Conservation (phyloP, 176 grass and related monocot genomes). For the Phoenix dactylifera region DNA sequence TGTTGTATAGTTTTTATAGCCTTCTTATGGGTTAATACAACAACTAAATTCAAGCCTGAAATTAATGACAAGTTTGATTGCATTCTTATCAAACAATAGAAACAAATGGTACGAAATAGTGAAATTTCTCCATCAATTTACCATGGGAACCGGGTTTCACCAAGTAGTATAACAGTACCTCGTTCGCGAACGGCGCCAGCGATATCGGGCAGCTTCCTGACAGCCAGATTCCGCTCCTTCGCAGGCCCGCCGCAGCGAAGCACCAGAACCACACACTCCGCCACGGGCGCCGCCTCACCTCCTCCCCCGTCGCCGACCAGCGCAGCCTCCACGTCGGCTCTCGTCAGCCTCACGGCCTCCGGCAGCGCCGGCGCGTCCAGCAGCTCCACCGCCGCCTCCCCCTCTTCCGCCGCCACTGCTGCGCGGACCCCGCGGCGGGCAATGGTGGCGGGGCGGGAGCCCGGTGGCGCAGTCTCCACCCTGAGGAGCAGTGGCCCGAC, state of each 20-base stretch:
- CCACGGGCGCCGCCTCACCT: neutral
- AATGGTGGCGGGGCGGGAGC: constrained; percentile 28
- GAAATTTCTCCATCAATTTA: too few species aligned
- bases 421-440: constrained; percentile 32
- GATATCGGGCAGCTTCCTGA: constrained; percentile 48
- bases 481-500: constrained; percentile 71
- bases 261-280: constrained; percentile 76
- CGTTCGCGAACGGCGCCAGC: constrained; percentile 31
- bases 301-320: constrained; percentile 5
- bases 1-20: constrained; percentile 39
- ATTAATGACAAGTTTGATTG: too few species aligned
- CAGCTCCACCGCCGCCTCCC: constrained; percentile 37
- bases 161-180: constrained; percentile 26
- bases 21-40: constrained; percentile 78
- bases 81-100: too few species aligned
- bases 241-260: constrained; percentile 49
- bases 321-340: constrained; percentile 26
- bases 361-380: constrained; percentile 53
- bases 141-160: too few species aligned
- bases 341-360: constrained; percentile 30
- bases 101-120: too few species aligned
- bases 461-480: constrained; percentile 59
- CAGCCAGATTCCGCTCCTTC: constrained; percentile 42
- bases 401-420: constrained; percentile 19
- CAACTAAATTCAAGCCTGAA: constrained; percentile 64